Conservation (phyloP, 2,329 filamentous ascomycete genomes). For the Diplodia scrobiculata region DNA sequence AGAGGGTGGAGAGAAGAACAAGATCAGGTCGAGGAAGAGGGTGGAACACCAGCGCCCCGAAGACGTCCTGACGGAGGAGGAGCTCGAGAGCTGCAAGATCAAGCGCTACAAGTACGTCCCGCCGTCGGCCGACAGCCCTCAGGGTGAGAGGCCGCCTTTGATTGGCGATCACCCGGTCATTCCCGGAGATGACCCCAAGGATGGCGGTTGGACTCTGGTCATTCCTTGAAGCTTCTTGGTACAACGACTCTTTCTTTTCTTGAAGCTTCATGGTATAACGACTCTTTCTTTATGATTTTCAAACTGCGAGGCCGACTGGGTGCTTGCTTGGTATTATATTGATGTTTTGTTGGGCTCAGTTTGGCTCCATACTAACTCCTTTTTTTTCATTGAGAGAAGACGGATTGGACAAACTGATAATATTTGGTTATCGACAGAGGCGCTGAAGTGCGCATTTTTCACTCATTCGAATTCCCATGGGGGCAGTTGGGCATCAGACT, state of each 20-base stretch:
- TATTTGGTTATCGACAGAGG: background rate
- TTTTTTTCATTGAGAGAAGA: background rate
- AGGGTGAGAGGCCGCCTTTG: background rate
- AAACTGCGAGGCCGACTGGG: background rate
- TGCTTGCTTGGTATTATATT: background rate
- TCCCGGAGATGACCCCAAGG: constrained; percentile 1
- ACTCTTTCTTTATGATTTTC: background rate
- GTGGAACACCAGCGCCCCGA: background rate
- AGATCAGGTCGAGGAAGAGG: constrained; percentile 12
- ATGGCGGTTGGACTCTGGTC: background rate
- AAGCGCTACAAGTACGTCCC: constrained; percentile 39
- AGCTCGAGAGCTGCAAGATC: constrained; percentile 4
- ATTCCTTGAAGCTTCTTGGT: background rate
- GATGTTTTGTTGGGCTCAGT: background rate
- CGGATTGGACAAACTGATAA: background rate
- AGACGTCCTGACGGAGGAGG: constrained; percentile 3
- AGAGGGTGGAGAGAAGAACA: constrained; percentile 14
- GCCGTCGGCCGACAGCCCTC: constrained; percentile 30
- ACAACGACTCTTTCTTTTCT: background rate
- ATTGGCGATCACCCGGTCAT: background rate
- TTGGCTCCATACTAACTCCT: background rate
- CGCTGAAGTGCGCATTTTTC: too few relatives aligned
- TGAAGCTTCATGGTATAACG: background rate
- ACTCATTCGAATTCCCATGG: too few relatives aligned
- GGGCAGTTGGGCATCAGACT: too few relatives aligned